A percentile compares a stretch with the other conserved stretches of the same genome.
Conservation (phyloP, 352 stramenopile species). For the Globisporangium nunn region DNA sequence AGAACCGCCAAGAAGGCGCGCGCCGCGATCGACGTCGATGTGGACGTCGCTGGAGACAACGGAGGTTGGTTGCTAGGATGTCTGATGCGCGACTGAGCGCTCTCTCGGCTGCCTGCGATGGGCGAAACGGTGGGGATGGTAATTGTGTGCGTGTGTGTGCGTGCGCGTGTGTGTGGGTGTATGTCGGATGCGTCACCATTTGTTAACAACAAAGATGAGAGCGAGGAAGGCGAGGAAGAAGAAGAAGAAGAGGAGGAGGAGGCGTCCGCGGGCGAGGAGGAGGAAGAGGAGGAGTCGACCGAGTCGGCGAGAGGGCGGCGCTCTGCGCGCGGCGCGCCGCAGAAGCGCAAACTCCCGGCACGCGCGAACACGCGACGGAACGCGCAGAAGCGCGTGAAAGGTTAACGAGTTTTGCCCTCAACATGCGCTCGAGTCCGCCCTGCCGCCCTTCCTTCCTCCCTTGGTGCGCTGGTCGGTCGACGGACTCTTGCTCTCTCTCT, state of each 20-base stretch:
- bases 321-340: conserved; percentile 16
- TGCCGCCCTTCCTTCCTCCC: too few species aligned
- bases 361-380: conserved; percentile 19
- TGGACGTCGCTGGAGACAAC: conserved; percentile 1
- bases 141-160: neutral
- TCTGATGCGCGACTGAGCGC: too few species aligned
- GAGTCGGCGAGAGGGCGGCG: conserved; percentile 18
- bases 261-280: conserved; percentile 8
- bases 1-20: conserved; percentile 5
- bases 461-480: neutral
- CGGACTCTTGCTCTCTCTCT: conserved; percentile 1
- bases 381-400: conserved; percentile 50
- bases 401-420: conserved; percentile 26
- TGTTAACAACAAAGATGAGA: conserved; percentile 30
- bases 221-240: conserved; percentile 23
- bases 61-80: conserved; percentile 4
- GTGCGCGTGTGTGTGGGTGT: neutral
- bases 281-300: conserved; percentile 21
- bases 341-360: conserved; percentile 17
- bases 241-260: conserved; percentile 21
- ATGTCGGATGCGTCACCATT: neutral
- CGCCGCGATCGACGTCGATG: conserved; percentile 12
- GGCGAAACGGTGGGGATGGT: neutral
- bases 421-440: conserved; percentile 3
- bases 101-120: too few species aligned